Evolutionary conservation across 306 rosid species (phyloP).

Genomic region (Alnus glutinosa): DNA sequence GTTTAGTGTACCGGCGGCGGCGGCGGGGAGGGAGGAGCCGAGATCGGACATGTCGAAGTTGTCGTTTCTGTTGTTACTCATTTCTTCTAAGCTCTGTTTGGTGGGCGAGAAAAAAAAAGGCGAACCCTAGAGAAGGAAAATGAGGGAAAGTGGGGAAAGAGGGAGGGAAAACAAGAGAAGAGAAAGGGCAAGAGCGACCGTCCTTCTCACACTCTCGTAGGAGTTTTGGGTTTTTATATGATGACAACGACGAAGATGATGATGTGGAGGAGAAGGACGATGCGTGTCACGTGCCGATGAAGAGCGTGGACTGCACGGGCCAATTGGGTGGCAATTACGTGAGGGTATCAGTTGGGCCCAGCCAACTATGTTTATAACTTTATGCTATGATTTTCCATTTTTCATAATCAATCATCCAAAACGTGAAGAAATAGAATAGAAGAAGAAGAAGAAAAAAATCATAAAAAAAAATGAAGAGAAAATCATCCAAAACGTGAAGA

Average conservation of each 20-base stretch:
- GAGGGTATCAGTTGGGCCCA: slow-evolving; percentile 23
- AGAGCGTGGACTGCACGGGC: slow-evolving; percentile 31
- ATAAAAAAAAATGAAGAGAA: too few species aligned
- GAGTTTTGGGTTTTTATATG: neutral
- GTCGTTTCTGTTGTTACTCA: slow-evolving; percentile 17
- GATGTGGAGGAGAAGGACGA: neutral
- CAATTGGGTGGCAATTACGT: slow-evolving; percentile 14
- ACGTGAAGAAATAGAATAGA: too few species aligned
- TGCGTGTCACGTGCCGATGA: neutral
- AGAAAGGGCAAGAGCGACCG: neutral
- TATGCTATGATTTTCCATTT: too few species aligned
- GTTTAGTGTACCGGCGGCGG: slow-evolving; percentile 42
- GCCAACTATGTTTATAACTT: neutral
- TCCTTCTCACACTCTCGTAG: neutral
- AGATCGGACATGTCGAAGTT: slow-evolving; percentile 34
- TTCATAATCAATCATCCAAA: too few species aligned
- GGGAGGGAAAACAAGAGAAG: neutral
- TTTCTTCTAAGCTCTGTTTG: slow-evolving; percentile 6
- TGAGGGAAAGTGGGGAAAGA: slow-evolving; percentile 14
- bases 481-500: too few species aligned
- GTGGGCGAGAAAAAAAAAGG: slow-evolving; percentile 1
- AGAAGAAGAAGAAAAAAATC: too few species aligned
- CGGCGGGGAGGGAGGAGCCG: slow-evolving; percentile 40
- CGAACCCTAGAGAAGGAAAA: slow-evolving; percentile 2
- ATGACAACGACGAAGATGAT: too few species aligned